Percentiles rank a stretch among this genome's conserved stretches.
phyloP scores from a whole-genome alignment of 352 stramenopile genomes.

The Pythium phragmitis region DNA sequence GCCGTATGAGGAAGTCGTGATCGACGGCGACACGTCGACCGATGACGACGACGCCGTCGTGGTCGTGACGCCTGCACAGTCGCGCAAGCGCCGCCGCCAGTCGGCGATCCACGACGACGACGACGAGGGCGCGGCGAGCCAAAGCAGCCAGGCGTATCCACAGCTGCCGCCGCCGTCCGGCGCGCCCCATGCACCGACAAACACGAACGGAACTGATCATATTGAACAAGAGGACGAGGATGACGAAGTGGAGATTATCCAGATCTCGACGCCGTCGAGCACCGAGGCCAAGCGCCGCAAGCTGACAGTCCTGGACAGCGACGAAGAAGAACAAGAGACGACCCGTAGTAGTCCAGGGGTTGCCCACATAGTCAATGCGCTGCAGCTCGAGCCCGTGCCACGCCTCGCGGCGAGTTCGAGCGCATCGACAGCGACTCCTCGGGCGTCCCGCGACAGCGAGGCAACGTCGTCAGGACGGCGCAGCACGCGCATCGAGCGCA shows the following conservation, averaged over 20 bases:
- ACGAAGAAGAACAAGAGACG: conserved; percentile 35
- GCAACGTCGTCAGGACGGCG: conserved; percentile 43
- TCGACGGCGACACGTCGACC: conserved; percentile 57
- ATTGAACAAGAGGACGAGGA: conserved; percentile 36
- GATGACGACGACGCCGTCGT: conserved; percentile 53
- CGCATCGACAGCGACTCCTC: neutral
- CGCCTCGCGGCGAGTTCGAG: conserved; percentile 3
- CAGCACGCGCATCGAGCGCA: conserved; percentile 60
- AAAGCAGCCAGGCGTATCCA: conserved; percentile 1
- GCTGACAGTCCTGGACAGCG: conserved; percentile 52
- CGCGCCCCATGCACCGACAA: conserved; percentile 1
- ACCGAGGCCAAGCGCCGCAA: conserved; percentile 23
- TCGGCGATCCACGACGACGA: conserved; percentile 63
- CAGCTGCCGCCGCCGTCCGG: conserved; percentile 1
- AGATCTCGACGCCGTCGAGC: conserved; percentile 30
- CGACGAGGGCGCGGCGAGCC: conserved; percentile 35
- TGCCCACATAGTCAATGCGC: conserved; percentile 3
- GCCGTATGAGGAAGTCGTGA: conserved; percentile 62
- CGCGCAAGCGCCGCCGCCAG: conserved; percentile 56
- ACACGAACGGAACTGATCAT: neutral
- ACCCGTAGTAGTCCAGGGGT: neutral
- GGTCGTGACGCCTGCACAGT: conserved; percentile 44
- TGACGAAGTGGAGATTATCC: conserved; percentile 58
- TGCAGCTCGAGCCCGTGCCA: conserved; percentile 20
- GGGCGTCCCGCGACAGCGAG: conserved; percentile 6